Conservation (phyloP, 495 filamentous ascomycete species). For the Penicillium nucicola region DNA sequence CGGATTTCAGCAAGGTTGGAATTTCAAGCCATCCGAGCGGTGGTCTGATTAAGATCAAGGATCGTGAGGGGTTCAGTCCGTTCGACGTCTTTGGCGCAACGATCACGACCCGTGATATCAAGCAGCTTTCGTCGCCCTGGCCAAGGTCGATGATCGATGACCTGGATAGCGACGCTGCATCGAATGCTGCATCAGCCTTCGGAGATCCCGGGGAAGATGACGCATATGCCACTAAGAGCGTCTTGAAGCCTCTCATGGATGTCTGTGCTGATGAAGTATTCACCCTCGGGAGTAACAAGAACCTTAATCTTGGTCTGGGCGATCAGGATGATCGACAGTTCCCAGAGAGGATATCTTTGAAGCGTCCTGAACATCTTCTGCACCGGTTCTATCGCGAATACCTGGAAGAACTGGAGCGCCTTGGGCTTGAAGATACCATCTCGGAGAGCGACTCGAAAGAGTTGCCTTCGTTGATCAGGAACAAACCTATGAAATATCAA, state of each 20-base stretch:
- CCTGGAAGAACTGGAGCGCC: slow-evolving; percentile 35
- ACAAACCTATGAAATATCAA: slow-evolving; percentile 66
- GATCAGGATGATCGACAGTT: slow-evolving; percentile 92
- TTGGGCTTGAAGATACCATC: slow-evolving; percentile 18
- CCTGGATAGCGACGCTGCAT: slow-evolving; percentile 32
- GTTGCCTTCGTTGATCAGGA: slow-evolving; percentile 66
- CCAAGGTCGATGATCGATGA: slow-evolving; percentile 12
- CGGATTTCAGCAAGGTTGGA: slow-evolving; percentile 44
- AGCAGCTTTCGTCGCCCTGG: slow-evolving; percentile 25
- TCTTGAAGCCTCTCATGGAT: slow-evolving; percentile 31
- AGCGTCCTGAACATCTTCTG: slow-evolving; percentile 78
- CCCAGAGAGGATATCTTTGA: slow-evolving; percentile 75
- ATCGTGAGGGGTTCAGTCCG: slow-evolving; percentile 89
- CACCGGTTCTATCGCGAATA: slow-evolving; percentile 64
- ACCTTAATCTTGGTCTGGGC: slow-evolving; percentile 85
- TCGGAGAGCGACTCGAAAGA: slow-evolving; percentile 32
- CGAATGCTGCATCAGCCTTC: slow-evolving; percentile 33
- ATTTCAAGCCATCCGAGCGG: slow-evolving; percentile 48
- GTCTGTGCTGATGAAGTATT: slow-evolving; percentile 80
- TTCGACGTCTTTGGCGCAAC: slow-evolving; percentile 88
- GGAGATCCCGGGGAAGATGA: slow-evolving; percentile 37
- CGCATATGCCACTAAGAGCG: slow-evolving; percentile 13
- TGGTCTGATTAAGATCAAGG: slow-evolving; percentile 88
- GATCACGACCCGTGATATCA: slow-evolving; percentile 59
- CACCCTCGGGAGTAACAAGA: slow-evolving; percentile 93